Evolutionary conservation across 2,329 filamentous ascomycete species (phyloP).

Genomic region (Hypomyces rosellus): DNA sequence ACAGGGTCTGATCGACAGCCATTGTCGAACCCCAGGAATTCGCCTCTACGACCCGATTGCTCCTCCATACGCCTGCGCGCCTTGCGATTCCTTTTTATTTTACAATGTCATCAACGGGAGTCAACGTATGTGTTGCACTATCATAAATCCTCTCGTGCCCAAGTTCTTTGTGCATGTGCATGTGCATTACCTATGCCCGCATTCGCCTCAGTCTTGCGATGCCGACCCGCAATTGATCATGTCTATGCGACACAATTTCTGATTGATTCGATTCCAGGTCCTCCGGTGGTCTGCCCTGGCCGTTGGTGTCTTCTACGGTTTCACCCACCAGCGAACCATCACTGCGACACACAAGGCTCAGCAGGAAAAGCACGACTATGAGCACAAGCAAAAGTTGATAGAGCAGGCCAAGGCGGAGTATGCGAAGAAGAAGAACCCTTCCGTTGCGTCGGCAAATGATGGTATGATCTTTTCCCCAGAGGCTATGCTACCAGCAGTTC

Average conservation of each 20-base stretch:
- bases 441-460: conserved; percentile 27
- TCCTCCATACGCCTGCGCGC: conserved; percentile 33
- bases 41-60: conserved; percentile 29
- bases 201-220: conserved; percentile 6
- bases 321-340: conserved; percentile 86
- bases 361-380: conserved; percentile 73
- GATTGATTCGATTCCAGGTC: conserved; percentile 56
- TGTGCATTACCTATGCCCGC: conserved; percentile 12
- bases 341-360: conserved; percentile 62
- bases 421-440: conserved; percentile 63
- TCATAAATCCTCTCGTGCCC: conserved; percentile 1
- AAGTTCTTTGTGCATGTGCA: conserved; percentile 19
- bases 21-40: conserved; percentile 31
- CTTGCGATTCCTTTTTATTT: conserved; percentile 32
- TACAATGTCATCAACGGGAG: conserved; percentile 61
- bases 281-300: conserved; percentile 93
- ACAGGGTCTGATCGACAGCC: conserved; percentile 40
- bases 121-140: conserved; percentile 50
- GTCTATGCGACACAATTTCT: conserved; percentile 14
- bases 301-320: conserved; percentile 88
- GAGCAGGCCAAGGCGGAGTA: conserved; percentile 88
- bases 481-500: too few species aligned
- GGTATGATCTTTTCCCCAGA: conserved; percentile 20
- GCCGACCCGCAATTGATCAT: conserved; percentile 8
- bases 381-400: conserved; percentile 89